Conservation (phyloP, 805 yeast genomes). For the Zygotorulaspora florentina region DNA sequence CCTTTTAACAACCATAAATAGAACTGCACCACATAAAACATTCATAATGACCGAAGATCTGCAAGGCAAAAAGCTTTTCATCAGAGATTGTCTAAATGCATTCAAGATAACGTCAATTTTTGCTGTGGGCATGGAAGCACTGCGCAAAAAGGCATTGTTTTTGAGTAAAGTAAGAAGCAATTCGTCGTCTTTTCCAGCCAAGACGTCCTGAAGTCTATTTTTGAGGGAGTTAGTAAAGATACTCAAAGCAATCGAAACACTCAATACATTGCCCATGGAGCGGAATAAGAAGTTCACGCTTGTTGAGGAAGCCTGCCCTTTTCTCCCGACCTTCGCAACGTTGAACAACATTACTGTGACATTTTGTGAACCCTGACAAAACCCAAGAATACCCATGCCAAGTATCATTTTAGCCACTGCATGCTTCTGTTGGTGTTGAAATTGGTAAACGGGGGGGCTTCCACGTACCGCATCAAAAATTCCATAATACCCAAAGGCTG, state of each 20-base stretch:
- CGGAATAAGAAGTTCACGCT: constrained; percentile 44
- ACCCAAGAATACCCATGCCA: constrained; percentile 34
- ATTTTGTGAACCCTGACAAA: constrained; percentile 41
- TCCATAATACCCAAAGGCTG: constrained; percentile 18
- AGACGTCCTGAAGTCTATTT: background rate
- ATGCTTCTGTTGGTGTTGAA: constrained; percentile 1
- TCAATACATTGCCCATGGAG: constrained; percentile 43
- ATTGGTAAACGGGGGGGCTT: constrained; percentile 24
- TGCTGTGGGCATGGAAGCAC: constrained; percentile 5
- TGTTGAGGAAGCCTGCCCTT: constrained; percentile 43
- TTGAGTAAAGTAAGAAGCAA: constrained; percentile 6
- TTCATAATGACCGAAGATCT: constrained; percentile 4
- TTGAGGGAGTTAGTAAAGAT: constrained; percentile 9
- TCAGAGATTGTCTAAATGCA: constrained; percentile 6
- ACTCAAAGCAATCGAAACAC: constrained; percentile 36
- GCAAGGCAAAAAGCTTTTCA: constrained; percentile 9
- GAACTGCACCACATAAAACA: constrained; percentile 1
- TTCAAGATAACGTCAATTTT: constrained; percentile 3
- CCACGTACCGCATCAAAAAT: constrained; percentile 7
- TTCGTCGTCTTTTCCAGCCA: constrained; percentile 6
- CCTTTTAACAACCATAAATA: constrained; percentile 4
- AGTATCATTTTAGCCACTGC: constrained; percentile 13
- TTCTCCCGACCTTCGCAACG: constrained; percentile 41
- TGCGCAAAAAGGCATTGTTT: constrained; percentile 10
- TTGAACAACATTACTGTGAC: constrained; percentile 39